These are phyloP conservation scores for Sambucus nigra DNA, from an alignment of 129 eudicot species.

Conservation along the genomic window DNA sequence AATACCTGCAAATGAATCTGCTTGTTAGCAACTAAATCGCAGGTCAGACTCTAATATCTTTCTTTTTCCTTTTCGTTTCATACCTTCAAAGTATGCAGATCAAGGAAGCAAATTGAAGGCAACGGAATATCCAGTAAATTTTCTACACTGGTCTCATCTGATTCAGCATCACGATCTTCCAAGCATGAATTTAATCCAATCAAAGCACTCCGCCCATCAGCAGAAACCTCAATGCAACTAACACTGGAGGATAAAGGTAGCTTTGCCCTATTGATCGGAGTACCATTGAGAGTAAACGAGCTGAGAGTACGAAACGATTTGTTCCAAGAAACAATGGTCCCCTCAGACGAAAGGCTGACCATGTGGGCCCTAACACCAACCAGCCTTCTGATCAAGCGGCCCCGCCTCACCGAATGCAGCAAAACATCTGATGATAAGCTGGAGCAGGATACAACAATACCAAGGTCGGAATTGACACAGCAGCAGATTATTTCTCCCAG, in stretches of 20 bases:
- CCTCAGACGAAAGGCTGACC: constrained; percentile 65
- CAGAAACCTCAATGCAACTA: constrained; percentile 80
- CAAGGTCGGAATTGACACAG: constrained; percentile 77
- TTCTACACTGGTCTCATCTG: background rate
- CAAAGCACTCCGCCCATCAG: constrained; percentile 66
- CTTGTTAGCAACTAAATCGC: constrained; percentile 7
- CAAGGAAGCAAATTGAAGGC: constrained; percentile 83
- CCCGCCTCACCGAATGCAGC: constrained; percentile 78
- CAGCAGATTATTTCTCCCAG: constrained; percentile 71
- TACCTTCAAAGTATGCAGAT: constrained; percentile 79
- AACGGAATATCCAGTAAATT: constrained; percentile 31
- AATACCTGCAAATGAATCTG: constrained; percentile 45
- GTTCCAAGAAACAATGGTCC: constrained; percentile 67
- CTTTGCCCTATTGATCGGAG: constrained; percentile 36
- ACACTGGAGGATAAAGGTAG: constrained; percentile 42
- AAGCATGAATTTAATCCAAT: constrained; percentile 59
- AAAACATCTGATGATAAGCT: constrained; percentile 66
- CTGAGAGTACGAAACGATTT: constrained; percentile 34
- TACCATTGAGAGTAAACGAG: constrained; percentile 75
- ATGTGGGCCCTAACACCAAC: constrained; percentile 63
- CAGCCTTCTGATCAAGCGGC: constrained; percentile 74
- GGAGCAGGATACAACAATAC: constrained; percentile 82
- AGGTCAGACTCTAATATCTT: too few species aligned
- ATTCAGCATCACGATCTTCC: constrained; percentile 3
- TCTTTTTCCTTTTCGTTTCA: background rate